Evolutionary conservation across 257 asterid species (phyloP).

Genomic region (Lantana camara): DNA sequence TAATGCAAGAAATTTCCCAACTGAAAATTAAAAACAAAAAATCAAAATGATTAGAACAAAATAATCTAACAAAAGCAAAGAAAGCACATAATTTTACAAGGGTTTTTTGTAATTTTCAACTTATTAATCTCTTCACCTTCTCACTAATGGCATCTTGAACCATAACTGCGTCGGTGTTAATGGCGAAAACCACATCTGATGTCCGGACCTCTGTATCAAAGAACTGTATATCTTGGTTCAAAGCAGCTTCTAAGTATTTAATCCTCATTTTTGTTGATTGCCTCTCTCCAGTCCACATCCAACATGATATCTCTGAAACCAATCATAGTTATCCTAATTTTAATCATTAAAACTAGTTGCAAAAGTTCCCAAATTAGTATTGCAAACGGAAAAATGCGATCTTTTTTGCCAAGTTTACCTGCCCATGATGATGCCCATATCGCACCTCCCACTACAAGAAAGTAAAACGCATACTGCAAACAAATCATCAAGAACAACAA

Average conservation of each 20-base stretch:
- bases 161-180: conserved; percentile 86
- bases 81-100: background rate
- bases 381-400: background rate
- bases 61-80: conserved; percentile 14
- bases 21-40: conserved; percentile 29
- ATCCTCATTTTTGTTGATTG: conserved; percentile 90
- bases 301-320: conserved; percentile 87
- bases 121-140: conserved; percentile 59
- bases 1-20: conserved; percentile 96
- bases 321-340: background rate
- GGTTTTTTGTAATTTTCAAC: background rate
- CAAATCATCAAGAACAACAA: conserved; percentile 25
- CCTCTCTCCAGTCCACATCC: conserved; percentile 99
- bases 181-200: conserved; percentile 88
- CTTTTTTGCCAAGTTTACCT: conserved; percentile 41
- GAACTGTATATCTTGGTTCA: conserved; percentile 81
- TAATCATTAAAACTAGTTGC: background rate
- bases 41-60: background rate
- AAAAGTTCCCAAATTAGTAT: background rate
- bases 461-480: conserved; percentile 94
- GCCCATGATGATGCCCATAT: conserved; percentile 99
- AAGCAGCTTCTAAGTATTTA: conserved; percentile 77
- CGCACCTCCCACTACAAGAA: conserved; percentile 97
- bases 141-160: conserved; percentile 97
- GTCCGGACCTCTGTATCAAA: conserved; percentile 89